These are phyloP conservation scores for Pseudotsuga menziesii DNA, from an alignment of 75 land plant genomes.

Conservation along the genomic window DNA sequence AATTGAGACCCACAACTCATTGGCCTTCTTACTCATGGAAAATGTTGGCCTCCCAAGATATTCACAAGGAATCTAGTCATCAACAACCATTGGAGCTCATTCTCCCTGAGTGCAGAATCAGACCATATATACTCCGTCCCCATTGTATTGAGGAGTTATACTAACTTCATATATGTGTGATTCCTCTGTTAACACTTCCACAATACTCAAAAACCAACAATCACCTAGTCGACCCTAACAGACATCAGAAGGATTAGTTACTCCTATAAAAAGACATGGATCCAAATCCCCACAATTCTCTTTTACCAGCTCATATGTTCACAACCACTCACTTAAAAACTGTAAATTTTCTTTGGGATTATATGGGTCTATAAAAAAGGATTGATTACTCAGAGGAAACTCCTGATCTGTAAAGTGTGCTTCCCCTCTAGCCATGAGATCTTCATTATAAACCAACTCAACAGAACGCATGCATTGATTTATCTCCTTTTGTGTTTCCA, in stretches of 20 bases:
- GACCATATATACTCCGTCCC: conserved; percentile 97
- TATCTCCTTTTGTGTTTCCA: too few relatives aligned
- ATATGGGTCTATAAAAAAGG: conserved; percentile 79
- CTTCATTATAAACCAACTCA: conserved; percentile 93
- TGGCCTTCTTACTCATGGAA: conserved; percentile 86
- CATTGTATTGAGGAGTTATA: conserved; percentile 92
- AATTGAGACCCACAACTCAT: conserved; percentile 97
- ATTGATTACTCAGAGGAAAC: too few relatives aligned
- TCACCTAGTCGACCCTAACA: too few relatives aligned
- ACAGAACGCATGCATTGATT: conserved; percentile 90
- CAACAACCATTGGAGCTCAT: conserved; percentile 99
- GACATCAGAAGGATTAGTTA: too few relatives aligned
- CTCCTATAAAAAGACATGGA: too few relatives aligned
- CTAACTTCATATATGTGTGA: conserved; percentile 89
- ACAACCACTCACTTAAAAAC: conserved; percentile 93
- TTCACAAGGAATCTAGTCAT: too few relatives aligned
- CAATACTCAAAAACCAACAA: too few relatives aligned
- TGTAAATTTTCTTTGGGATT: conserved; percentile 65
- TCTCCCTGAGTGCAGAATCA: conserved; percentile 99
- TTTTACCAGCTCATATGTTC: conserved; percentile 69
- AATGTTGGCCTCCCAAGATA: conserved; percentile 94
- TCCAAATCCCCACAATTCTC: conserved; percentile 48
- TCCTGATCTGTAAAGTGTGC: too few relatives aligned
- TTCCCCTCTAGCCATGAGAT: conserved; percentile 84
- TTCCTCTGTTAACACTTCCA: too few relatives aligned